These are phyloP conservation scores for Nicotiana rustica DNA, from an alignment of 305 asterid genomes.

Conservation along the genomic window DNA sequence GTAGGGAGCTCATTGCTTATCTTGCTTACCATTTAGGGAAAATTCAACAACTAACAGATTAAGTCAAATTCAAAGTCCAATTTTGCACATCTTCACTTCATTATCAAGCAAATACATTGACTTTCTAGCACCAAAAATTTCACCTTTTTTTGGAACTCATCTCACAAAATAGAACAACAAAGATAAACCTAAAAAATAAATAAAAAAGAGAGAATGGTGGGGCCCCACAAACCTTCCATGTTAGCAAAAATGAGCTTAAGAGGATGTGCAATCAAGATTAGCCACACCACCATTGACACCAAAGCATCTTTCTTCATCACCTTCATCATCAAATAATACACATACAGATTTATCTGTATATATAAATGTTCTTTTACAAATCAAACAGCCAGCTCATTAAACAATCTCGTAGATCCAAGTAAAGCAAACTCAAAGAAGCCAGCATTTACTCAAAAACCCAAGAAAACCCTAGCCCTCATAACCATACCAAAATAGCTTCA, in stretches of 20 bases:
- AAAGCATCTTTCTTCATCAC: conserved; percentile 58
- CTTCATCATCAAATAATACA: conserved; percentile 52
- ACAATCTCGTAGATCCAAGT: conserved; percentile 66
- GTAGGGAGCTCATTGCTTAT: neutral
- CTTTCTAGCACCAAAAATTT: conserved; percentile 10
- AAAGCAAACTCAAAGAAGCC: conserved; percentile 43
- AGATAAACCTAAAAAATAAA: conserved; percentile 26
- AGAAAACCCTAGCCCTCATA: conserved; percentile 48
- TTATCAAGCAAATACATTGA: neutral
- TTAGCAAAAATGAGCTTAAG: conserved; percentile 71
- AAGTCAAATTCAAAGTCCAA: conserved; percentile 18
- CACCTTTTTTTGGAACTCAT: conserved; percentile 18
- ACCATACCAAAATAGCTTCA: conserved; percentile 27
- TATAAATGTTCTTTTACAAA: conserved; percentile 11
- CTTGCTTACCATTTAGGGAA: conserved; percentile 23
- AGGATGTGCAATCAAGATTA: conserved; percentile 66
- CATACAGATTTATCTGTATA: conserved; percentile 39
- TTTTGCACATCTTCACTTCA: conserved; percentile 17
- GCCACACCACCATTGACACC: conserved; percentile 56
- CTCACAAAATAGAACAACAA: conserved; percentile 22
- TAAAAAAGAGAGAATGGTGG: conserved; percentile 13
- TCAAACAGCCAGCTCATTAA: conserved; percentile 42
- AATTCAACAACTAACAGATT: conserved; percentile 26
- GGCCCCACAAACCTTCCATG: conserved; percentile 69
- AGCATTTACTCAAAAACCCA: conserved; percentile 51